Percentiles rank a stretch among this genome's conserved stretches.
Evolutionary conservation across 208 protist species (phyloP).

Genomic region (Zelonia costaricensis): DNA sequence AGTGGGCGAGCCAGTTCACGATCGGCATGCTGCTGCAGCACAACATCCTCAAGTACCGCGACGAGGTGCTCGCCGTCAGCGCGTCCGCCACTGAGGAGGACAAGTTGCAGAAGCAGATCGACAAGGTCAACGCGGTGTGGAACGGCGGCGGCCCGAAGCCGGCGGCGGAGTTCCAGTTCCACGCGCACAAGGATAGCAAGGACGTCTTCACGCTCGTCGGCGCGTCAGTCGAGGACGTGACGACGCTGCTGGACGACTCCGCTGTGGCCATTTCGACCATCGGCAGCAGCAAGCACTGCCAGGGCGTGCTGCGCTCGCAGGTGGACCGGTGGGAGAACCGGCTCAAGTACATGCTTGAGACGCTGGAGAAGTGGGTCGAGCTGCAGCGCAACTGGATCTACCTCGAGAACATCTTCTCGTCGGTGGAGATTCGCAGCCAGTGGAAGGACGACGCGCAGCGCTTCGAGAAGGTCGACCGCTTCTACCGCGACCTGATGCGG

Average conservation of each 20-base stretch:
- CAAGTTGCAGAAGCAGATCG: conserved; percentile 95
- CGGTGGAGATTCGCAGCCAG: conserved; percentile 95
- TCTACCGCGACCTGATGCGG: conserved; percentile 95
- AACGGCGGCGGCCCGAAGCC: conserved; percentile 92
- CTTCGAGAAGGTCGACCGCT: conserved; percentile 94
- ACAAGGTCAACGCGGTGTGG: conserved; percentile 94
- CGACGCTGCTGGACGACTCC: conserved; percentile 92
- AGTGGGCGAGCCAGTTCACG: conserved; percentile 85
- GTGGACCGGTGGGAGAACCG: conserved; percentile 95
- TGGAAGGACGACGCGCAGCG: conserved; percentile 96
- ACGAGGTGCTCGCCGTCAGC: conserved; percentile 93
- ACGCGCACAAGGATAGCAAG: conserved; percentile 94
- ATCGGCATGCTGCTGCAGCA: conserved; percentile 90
- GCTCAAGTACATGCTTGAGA: conserved; percentile 93
- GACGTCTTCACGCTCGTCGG: conserved; percentile 92
- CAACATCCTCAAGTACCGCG: conserved; percentile 84
- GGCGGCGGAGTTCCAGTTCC: conserved; percentile 92
- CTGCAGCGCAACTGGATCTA: conserved; percentile 98
- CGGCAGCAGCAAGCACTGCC: conserved; percentile 91
- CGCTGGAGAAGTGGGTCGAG: conserved; percentile 93
- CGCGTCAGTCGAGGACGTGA: conserved; percentile 93
- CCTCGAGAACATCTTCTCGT: conserved; percentile 96
- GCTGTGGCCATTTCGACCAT: conserved; percentile 93
- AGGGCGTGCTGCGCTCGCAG: conserved; percentile 88
- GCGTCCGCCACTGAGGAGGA: conserved; percentile 96